phyloP scores from a whole-genome alignment of 2,329 filamentous ascomycete species.

The Colletotrichum gigasporum region DNA sequence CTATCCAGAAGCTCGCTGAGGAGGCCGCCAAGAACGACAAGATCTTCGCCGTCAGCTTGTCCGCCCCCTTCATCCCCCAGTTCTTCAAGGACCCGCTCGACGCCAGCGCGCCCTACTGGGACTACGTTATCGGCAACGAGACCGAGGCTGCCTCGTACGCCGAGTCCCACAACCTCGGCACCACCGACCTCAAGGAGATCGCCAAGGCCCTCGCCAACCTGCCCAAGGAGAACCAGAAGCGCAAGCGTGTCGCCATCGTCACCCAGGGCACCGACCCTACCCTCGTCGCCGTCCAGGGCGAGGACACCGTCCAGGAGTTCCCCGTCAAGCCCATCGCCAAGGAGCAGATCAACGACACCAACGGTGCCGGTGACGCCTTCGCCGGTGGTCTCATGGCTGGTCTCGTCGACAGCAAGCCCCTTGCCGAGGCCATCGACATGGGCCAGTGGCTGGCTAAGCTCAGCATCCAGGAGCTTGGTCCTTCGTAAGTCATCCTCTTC shows the following conservation, averaged over 20 bases:
- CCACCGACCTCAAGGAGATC: slow-evolving; percentile 84
- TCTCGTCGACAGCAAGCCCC: slow-evolving; percentile 82
- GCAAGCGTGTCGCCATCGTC: slow-evolving; percentile 87
- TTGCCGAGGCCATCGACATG: slow-evolving; percentile 85
- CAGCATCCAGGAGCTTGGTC: slow-evolving; percentile 94
- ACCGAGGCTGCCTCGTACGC: slow-evolving; percentile 91
- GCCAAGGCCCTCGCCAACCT: slow-evolving; percentile 86
- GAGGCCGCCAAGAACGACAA: slow-evolving; percentile 92
- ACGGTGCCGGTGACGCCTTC: slow-evolving; percentile 96
- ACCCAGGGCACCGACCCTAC: slow-evolving; percentile 96
- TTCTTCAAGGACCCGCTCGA: slow-evolving; percentile 98
- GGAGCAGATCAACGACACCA: slow-evolving; percentile 91
- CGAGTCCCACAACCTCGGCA: slow-evolving; percentile 78
- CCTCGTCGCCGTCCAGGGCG: slow-evolving; percentile 80
- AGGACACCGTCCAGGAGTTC: slow-evolving; percentile 78
- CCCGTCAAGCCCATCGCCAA: slow-evolving; percentile 81
- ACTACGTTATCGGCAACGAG: slow-evolving; percentile 97
- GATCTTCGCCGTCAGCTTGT: slow-evolving; percentile 89
- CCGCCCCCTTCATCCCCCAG: slow-evolving; percentile 93
- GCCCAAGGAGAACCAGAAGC: slow-evolving; percentile 89
- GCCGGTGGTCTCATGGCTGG: slow-evolving; percentile 94
- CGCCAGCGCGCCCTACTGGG: slow-evolving; percentile 87
- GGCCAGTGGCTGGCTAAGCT: slow-evolving; percentile 96
- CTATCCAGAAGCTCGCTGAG: slow-evolving; percentile 88
- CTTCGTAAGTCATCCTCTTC: slow-evolving; percentile 75